Evolutionary conservation across 1,139 yeast species (phyloP).

Genomic region (Scheffersomyces lignicola): DNA sequence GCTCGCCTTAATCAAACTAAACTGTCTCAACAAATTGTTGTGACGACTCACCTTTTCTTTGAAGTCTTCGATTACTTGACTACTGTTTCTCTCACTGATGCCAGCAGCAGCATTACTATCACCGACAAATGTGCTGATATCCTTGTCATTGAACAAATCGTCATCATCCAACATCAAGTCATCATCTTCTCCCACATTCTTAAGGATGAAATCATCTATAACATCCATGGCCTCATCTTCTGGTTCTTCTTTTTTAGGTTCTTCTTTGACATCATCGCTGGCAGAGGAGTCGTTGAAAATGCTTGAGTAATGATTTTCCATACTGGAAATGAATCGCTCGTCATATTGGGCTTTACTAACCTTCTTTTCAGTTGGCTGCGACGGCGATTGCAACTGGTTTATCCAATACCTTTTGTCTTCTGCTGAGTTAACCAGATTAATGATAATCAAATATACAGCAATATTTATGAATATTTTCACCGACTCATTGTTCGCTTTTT

Average conservation of each 20-base stretch:
- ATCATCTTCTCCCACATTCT: slow-evolving; percentile 13
- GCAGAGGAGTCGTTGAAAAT: slow-evolving; percentile 13
- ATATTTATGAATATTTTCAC: slow-evolving; percentile 28
- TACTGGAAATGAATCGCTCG: slow-evolving; percentile 8
- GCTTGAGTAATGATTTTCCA: slow-evolving; percentile 16
- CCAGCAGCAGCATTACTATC: background rate
- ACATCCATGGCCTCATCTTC: slow-evolving; percentile 1
- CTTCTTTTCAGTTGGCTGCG: background rate
- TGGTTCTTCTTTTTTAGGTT: slow-evolving; percentile 1
- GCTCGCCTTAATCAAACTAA: slow-evolving; percentile 7
- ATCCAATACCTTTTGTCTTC: slow-evolving; percentile 28
- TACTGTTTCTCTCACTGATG: slow-evolving; percentile 5
- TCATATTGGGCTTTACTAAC: background rate
- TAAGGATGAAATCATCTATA: slow-evolving; percentile 2
- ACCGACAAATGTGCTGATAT: background rate
- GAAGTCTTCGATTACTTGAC: slow-evolving; percentile 8
- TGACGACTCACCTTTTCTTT: background rate
- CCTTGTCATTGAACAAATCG: slow-evolving; percentile 13
- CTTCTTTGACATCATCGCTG: slow-evolving; percentile 5
- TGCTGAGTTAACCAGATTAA: slow-evolving; percentile 16
- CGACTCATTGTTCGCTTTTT: slow-evolving; percentile 27
- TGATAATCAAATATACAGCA: slow-evolving; percentile 21
- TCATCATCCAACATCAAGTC: slow-evolving; percentile 12
- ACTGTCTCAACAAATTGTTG: slow-evolving; percentile 10
- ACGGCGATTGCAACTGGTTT: slow-evolving; percentile 9